Evolutionary conservation across 176 grass and related monocot species (phyloP).

Genomic region (Carex pumila): DNA sequence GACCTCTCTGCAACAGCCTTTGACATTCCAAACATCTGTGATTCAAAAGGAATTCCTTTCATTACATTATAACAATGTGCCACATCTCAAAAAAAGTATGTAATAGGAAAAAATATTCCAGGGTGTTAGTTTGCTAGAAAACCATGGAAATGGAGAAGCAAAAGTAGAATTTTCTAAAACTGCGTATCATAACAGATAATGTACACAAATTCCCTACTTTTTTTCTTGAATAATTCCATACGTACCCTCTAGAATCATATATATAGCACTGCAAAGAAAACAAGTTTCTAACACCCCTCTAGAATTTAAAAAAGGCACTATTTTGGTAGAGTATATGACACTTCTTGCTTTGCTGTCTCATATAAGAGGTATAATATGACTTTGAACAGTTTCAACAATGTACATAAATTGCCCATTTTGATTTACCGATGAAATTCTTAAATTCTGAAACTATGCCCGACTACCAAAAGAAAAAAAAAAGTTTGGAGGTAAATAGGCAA

Average conservation of each 20-base stretch:
- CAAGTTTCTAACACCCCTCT: background rate
- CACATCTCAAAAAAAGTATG: background rate
- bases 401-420: background rate
- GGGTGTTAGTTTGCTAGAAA: background rate
- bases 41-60: background rate
- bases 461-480: too few relatives aligned
- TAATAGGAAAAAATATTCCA: background rate
- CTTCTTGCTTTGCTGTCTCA: background rate
- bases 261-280: background rate
- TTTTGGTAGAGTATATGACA: background rate
- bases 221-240: background rate
- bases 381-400: background rate
- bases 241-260: background rate
- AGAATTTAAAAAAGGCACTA: background rate
- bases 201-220: background rate
- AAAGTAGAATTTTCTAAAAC: background rate
- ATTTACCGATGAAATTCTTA: background rate
- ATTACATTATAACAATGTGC: background rate
- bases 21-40: slow-evolving; percentile 94
- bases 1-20: slow-evolving; percentile 60
- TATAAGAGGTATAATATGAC: background rate
- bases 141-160: background rate
- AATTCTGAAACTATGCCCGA: background rate
- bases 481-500: background rate
- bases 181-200: background rate